A percentile compares a stretch with the other conserved stretches of the same genome.
Evolutionary conservation across 2,329 filamentous ascomycete genomes (phyloP).

Genomic region (Pseudogymnoascus sp.): DNA sequence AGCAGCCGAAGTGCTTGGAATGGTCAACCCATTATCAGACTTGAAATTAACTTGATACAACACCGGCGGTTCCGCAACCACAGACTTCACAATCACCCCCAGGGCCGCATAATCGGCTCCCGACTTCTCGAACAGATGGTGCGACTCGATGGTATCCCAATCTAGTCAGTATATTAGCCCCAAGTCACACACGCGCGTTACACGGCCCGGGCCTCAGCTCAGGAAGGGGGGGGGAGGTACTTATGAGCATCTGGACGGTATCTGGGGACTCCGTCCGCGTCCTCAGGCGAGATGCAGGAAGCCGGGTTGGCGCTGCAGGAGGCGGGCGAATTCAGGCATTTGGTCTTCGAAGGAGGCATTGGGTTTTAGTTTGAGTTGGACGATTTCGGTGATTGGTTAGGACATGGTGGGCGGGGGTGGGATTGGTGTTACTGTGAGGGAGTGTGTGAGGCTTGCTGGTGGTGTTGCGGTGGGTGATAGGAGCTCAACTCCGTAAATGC

Average conservation of each 20-base stretch:
- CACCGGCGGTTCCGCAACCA: background rate
- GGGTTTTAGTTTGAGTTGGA: background rate
- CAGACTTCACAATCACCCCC: background rate
- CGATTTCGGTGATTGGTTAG: conserved; percentile 7
- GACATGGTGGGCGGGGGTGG: background rate
- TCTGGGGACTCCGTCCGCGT: background rate
- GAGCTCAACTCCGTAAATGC: background rate
- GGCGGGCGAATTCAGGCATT: background rate
- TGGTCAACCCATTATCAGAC: background rate
- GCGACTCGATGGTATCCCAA: background rate
- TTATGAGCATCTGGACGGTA: background rate
- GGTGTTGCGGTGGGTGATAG: background rate
- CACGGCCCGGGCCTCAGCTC: background rate
- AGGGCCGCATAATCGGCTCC: background rate
- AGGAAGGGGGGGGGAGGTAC: background rate
- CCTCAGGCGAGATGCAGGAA: background rate
- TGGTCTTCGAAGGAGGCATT: background rate
- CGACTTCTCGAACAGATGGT: background rate
- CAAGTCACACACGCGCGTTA: background rate
- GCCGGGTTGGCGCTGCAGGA: conserved; percentile 4
- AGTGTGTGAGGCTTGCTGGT: background rate
- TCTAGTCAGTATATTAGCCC: background rate
- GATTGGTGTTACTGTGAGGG: background rate
- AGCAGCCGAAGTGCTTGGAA: background rate
- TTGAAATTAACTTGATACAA: background rate